Evolutionary conservation across 2,329 filamentous ascomycete species (phyloP).

Genomic region (Ceratocystiopsis sp.): DNA sequence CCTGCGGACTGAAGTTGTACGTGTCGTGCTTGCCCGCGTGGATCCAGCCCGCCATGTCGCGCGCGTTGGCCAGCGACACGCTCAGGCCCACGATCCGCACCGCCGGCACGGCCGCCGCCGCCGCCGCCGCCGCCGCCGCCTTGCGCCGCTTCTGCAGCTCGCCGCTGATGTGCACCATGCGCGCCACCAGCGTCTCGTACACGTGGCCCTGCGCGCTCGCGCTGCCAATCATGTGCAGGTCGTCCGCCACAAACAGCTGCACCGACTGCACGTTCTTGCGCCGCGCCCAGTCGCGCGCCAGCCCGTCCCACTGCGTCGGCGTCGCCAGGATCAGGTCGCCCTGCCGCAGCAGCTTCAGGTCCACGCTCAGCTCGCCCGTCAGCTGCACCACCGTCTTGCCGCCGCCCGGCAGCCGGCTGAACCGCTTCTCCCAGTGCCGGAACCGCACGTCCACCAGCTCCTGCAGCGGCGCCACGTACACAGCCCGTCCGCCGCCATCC

Average conservation of each 20-base stretch:
- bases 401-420: slow-evolving; percentile 56
- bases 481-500: slow-evolving; percentile 52
- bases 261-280: slow-evolving; percentile 89
- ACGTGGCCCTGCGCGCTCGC: slow-evolving; percentile 73
- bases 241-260: slow-evolving; percentile 83
- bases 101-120: slow-evolving; percentile 56
- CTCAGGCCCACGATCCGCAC: slow-evolving; percentile 80
- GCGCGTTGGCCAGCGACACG: slow-evolving; percentile 81
- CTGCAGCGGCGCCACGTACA: slow-evolving; percentile 91
- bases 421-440: slow-evolving; percentile 70
- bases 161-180: slow-evolving; percentile 89
- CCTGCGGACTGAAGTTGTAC: slow-evolving; percentile 93
- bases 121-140: slow-evolving; percentile 54
- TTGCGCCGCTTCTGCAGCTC: slow-evolving; percentile 72
- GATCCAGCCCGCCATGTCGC: slow-evolving; percentile 94
- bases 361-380: slow-evolving; percentile 79
- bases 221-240: slow-evolving; percentile 87
- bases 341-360: slow-evolving; percentile 73
- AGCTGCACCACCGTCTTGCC: slow-evolving; percentile 87
- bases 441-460: slow-evolving; percentile 72
- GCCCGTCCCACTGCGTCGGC: slow-evolving; percentile 84
- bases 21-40: slow-evolving; percentile 96
- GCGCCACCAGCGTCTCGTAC: slow-evolving; percentile 93
- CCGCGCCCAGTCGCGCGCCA: slow-evolving; percentile 91
- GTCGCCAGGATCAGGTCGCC: slow-evolving; percentile 87